Evolutionary conservation across 441 rosid genomes (phyloP).

Genomic region (Populus trichocarpa): DNA sequence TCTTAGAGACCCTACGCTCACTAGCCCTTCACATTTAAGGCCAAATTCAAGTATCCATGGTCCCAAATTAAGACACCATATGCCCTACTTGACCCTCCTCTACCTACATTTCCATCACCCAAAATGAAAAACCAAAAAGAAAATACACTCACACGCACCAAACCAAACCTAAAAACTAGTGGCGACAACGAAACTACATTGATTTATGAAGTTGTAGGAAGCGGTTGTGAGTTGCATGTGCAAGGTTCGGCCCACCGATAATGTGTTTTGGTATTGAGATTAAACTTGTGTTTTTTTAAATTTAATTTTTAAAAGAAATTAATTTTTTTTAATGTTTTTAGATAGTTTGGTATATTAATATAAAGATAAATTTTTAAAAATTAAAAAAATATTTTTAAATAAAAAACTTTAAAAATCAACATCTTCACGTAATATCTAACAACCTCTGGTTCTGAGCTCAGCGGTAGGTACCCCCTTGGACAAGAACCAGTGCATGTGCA

Average conservation of each 20-base stretch:
- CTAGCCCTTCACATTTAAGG: neutral
- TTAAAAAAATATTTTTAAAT: too few species aligned
- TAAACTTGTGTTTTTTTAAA: rapidly evolving
- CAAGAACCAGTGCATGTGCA: constrained; percentile 20
- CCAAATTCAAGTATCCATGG: neutral
- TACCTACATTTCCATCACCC: neutral
- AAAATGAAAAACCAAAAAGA: neutral
- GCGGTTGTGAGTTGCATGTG: constrained; percentile 17
- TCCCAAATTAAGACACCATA: constrained; percentile 6
- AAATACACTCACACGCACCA: neutral
- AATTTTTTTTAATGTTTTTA: too few species aligned
- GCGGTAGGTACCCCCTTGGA: constrained; percentile 14
- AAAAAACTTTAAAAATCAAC: too few species aligned
- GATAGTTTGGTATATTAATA: rapidly evolving
- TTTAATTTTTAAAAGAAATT: rapidly evolving
- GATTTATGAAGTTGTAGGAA: constrained; percentile 1
- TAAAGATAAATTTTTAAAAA: too few species aligned
- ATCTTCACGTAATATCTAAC: too few species aligned
- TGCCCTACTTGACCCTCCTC: neutral
- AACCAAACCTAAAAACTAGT: neutral
- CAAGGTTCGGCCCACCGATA: constrained; percentile 2
- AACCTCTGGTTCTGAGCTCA: neutral
- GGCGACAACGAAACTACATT: neutral
- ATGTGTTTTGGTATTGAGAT: too few species aligned
- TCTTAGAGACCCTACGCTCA: neutral